These are phyloP conservation scores for Fusarium verrucosum DNA, from an alignment of 2,329 filamentous ascomycete genomes.

Conservation along the genomic window DNA sequence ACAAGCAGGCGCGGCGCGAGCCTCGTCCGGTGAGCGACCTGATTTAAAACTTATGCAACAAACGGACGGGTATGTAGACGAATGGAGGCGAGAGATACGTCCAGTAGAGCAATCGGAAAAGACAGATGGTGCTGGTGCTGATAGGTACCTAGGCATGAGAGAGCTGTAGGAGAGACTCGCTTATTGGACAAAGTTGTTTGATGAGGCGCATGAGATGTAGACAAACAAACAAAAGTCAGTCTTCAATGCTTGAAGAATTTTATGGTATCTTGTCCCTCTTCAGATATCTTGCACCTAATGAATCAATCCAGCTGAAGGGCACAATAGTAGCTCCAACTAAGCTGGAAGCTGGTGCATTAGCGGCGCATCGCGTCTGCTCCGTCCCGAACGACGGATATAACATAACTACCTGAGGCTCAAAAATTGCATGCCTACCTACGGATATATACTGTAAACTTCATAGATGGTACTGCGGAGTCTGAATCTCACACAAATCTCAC, in stretches of 20 bases:
- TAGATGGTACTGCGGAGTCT: conserved; percentile 9
- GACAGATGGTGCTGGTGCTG: conserved; percentile 2
- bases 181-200: conserved; percentile 1
- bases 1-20: conserved; percentile 35
- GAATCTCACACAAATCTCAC: conserved; percentile 17
- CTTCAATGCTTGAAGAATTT: conserved; percentile 9
- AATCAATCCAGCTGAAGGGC: conserved; percentile 31
- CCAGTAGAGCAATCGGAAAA: not conserved
- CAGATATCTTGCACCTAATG: not conserved
- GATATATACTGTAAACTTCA: not conserved
- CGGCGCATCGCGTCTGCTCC: conserved; percentile 20
- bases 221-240: not conserved
- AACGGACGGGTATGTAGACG: conserved; percentile 23
- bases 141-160: conserved; percentile 7
- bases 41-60: conserved; percentile 21
- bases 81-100: conserved; percentile 22
- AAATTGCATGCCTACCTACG: no score
- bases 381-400: conserved; percentile 1
- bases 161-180: conserved; percentile 10
- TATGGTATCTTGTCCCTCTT: not conserved
- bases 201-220: not conserved
- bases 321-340: conserved; percentile 39
- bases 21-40: conserved; percentile 13
- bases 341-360: conserved; percentile 29
- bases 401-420: conserved; percentile 2